Percentiles rank a stretch among this genome's conserved stretches.
Conservation (phyloP, 805 yeast species). For the Peterozyma toletana region DNA sequence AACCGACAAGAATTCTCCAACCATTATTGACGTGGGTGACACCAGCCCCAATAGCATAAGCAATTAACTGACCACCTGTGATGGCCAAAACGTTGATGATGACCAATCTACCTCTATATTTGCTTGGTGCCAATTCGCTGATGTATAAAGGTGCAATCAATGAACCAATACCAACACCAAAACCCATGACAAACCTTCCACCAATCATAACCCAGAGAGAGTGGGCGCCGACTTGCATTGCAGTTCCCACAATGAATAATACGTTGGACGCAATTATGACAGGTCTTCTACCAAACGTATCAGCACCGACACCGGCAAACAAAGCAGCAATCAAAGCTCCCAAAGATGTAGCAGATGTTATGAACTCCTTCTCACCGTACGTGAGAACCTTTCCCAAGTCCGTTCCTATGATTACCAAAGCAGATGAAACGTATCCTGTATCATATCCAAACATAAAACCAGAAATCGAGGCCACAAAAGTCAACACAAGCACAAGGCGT, state of each 20-base stretch:
- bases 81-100: slow-evolving; percentile 83
- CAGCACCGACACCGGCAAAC: slow-evolving; percentile 77
- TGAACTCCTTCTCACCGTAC: slow-evolving; percentile 78
- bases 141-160: slow-evolving; percentile 91
- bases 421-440: slow-evolving; percentile 94
- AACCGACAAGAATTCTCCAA: slow-evolving; percentile 89
- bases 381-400: slow-evolving; percentile 61
- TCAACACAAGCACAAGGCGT: slow-evolving; percentile 55
- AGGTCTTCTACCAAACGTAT: slow-evolving; percentile 76
- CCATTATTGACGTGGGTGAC: slow-evolving; percentile 68
- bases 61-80: slow-evolving; percentile 92
- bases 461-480: slow-evolving; percentile 78
- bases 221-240: slow-evolving; percentile 74
- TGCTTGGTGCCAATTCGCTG: slow-evolving; percentile 86
- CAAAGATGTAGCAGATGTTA: slow-evolving; percentile 90
- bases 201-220: slow-evolving; percentile 86
- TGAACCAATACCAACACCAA: slow-evolving; percentile 95
- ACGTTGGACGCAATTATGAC: slow-evolving; percentile 78
- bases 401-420: slow-evolving; percentile 76
- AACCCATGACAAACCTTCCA: slow-evolving; percentile 91
- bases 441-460: slow-evolving; percentile 98
- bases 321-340: slow-evolving; percentile 84
- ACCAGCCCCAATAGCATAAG: slow-evolving; percentile 92
- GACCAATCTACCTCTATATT: slow-evolving; percentile 86
- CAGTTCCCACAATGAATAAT: slow-evolving; percentile 78